Evolutionary conservation across 257 asterid genomes (phyloP).

Genomic region (Solanum peruvianum): DNA sequence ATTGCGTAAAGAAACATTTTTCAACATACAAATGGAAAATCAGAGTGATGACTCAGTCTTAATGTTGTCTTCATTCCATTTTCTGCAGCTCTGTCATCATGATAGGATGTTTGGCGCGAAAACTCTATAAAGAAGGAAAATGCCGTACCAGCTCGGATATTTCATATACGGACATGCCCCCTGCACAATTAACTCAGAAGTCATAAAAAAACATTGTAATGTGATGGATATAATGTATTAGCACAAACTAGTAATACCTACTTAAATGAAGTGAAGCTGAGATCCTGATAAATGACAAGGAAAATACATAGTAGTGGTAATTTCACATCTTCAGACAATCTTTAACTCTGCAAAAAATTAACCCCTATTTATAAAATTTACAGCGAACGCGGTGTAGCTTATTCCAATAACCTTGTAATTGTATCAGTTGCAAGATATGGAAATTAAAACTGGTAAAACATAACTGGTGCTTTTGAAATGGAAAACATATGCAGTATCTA

Average conservation of each 20-base stretch:
- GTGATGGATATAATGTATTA: background rate
- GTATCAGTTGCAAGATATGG: background rate
- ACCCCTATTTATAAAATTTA: background rate
- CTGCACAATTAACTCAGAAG: constrained; percentile 31
- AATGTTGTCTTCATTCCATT: constrained; percentile 12
- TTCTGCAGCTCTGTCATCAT: constrained; percentile 23
- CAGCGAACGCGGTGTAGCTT: background rate
- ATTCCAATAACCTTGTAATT: background rate
- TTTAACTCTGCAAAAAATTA: background rate
- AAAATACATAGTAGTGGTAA: background rate
- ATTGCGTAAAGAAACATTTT: background rate
- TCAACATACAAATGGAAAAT: background rate
- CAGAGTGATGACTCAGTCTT: too few relatives aligned
- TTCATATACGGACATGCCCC: constrained; percentile 77
- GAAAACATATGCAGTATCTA: background rate
- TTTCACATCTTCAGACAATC: background rate
- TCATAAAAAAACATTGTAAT: background rate
- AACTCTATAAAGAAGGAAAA: constrained; percentile 61
- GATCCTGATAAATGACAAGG: background rate
- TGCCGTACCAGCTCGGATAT: constrained; percentile 73
- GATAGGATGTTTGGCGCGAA: constrained; percentile 36
- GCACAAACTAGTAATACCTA: background rate
- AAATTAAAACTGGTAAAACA: background rate
- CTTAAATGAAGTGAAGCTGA: background rate
- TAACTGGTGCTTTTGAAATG: background rate